Base-by-base conservation (phyloP, 2,329 filamentous ascomycete species). In the Hymenoscyphus albidus region DNA sequence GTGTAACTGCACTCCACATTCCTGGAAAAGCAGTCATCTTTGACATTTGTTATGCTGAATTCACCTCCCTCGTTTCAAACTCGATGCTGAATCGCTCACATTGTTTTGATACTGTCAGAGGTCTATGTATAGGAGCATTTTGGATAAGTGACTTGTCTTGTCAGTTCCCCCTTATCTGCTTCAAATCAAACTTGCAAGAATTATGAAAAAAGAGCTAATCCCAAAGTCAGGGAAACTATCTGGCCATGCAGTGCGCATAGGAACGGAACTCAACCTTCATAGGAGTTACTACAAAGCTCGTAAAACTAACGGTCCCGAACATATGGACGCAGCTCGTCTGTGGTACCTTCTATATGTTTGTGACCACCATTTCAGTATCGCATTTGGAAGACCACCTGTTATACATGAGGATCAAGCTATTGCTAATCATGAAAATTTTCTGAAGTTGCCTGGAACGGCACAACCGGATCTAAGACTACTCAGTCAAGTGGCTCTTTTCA, bases 311-410 rank as follows among this genome's bases (percentile, higher is more conserved):
- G 75, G 68, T 1, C 48, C 18, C 7, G 79, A 83, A 67, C 78
- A 83, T 62, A 80, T 82, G 69, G 82, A 87, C 65, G 80, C 82
- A 32, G 81, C 86, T 4, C 78, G 86, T 54, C 76, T 89, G 6
- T 88, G 85, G 84, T 88, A 88, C 72, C 72, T 87, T 40, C 75
- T 87, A 0, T 89, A 88, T 69, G 84, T 88, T 1, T 88, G 85
- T 70, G 86, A 89, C 70, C 86, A 88, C 66, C 86, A 89, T 72
- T 84, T 88, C 35, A 86, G 83, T 61, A 88, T 89, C 60, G 81
- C 86, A 0, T 88, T 88, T 61, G 83, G 83, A n/a, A 78, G 86
- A 16, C 84, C 85, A 3, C 84, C 85, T 0, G 82, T 87, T 10
- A 85, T 87, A 22, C 80, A 82, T 59, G 85, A 88, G 67, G 80